A percentile compares a stretch with the other conserved stretches of the same genome.
Conservation (phyloP, 495 filamentous ascomycete genomes). For the Rostrohypoxylon terebratum region DNA sequence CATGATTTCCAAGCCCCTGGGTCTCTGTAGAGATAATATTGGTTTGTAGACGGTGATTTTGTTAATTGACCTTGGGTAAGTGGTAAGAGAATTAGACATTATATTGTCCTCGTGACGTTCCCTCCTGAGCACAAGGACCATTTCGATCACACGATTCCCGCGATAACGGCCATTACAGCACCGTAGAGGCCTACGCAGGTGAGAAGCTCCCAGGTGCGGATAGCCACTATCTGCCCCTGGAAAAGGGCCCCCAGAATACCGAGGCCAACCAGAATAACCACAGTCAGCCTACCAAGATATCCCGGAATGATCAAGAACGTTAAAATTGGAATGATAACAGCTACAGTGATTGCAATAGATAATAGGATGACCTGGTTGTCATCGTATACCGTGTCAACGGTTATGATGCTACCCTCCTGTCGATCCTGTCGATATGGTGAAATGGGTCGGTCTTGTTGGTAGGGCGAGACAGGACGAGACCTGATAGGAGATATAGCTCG, state of each 20-base stretch:
- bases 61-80: background rate
- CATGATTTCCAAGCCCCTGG: background rate
- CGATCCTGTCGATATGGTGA: constrained; percentile 21
- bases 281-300: constrained; percentile 66
- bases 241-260: constrained; percentile 48
- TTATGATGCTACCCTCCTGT: constrained; percentile 27
- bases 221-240: constrained; percentile 47
- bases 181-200: constrained; percentile 56
- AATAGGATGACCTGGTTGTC: constrained; percentile 48
- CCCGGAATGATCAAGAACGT: constrained; percentile 67
- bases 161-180: constrained; percentile 58
- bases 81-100: background rate
- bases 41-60: background rate
- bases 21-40: background rate
- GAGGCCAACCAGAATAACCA: constrained; percentile 56
- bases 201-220: constrained; percentile 48
- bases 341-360: constrained; percentile 65
- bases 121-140: background rate
- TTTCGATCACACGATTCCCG: constrained; percentile 49
- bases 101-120: background rate
- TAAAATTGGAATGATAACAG: constrained; percentile 68
- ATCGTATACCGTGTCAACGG: constrained; percentile 28
- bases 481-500: constrained; percentile 36
- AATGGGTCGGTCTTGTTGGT: constrained; percentile 26
- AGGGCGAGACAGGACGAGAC: constrained; percentile 40